Conservation (phyloP, 2,329 filamentous ascomycete species). For the Penicillium corylophilum region DNA sequence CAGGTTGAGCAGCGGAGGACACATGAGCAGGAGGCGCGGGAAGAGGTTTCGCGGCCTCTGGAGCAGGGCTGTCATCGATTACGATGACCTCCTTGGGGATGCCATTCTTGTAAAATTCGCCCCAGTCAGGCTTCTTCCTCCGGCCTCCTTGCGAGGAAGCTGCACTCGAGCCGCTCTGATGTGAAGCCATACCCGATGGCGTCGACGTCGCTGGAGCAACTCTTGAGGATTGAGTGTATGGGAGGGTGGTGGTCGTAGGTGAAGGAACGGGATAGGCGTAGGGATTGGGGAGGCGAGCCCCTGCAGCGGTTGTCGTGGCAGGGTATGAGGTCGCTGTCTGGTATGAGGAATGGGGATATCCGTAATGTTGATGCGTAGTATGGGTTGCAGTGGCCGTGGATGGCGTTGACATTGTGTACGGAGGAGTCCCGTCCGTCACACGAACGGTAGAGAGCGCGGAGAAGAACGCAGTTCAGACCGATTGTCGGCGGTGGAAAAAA, state of each 20-base stretch:
- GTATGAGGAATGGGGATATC: constrained; percentile 59
- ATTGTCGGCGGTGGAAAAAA: constrained; percentile 9
- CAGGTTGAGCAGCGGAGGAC: constrained; percentile 27
- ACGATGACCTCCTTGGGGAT: constrained; percentile 82
- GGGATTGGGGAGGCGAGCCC: constrained; percentile 43
- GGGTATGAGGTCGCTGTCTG: constrained; percentile 56
- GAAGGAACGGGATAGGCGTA: constrained; percentile 44
- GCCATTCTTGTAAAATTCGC: constrained; percentile 78
- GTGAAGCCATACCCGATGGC: constrained; percentile 37
- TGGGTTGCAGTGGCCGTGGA: constrained; percentile 73
- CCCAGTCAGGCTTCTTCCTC: constrained; percentile 69
- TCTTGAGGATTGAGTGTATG: constrained; percentile 37
- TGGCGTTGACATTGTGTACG: constrained; percentile 71
- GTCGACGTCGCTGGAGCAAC: constrained; percentile 38
- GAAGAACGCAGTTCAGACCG: constrained; percentile 12
- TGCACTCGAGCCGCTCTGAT: constrained; percentile 39
- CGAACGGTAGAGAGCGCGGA: constrained; percentile 23
- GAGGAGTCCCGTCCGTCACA: constrained; percentile 29
- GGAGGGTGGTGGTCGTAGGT: constrained; percentile 32
- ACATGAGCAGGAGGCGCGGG: constrained; percentile 21
- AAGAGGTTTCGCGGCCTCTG: constrained; percentile 31
- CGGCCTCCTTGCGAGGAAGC: constrained; percentile 40
- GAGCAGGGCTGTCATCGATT: constrained; percentile 66
- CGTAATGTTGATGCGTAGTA: constrained; percentile 66
- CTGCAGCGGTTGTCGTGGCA: constrained; percentile 43